Conservation (phyloP, 805 yeast genomes). For the Pichia nakasei region DNA sequence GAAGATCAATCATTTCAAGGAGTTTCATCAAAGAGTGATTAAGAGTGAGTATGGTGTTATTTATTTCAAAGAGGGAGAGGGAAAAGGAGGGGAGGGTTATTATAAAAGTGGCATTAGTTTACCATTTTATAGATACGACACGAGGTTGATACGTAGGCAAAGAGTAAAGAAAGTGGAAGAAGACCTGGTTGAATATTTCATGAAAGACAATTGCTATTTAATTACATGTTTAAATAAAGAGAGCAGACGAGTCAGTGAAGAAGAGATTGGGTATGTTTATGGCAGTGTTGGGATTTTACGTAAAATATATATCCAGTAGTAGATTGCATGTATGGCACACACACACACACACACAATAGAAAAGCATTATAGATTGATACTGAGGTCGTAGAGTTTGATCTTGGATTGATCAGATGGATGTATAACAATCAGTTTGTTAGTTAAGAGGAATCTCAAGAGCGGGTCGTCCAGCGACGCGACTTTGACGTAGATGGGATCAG, state of each 20-base stretch:
- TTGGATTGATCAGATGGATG: constrained; percentile 22
- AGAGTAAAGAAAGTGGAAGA: constrained; percentile 7
- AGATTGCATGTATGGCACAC: background rate
- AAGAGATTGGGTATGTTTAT: constrained; percentile 36
- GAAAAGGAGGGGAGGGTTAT: constrained; percentile 2
- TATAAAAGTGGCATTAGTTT: constrained; percentile 43
- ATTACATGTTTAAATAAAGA: constrained; percentile 36
- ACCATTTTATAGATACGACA: constrained; percentile 39
- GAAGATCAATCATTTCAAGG: constrained; percentile 1
- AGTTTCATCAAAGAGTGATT: constrained; percentile 37
- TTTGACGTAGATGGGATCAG: constrained; percentile 10
- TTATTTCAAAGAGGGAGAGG: constrained; percentile 21
- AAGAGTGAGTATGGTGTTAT: constrained; percentile 45
- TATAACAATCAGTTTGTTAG: constrained; percentile 20
- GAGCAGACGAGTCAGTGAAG: constrained; percentile 25
- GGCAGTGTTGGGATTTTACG: constrained; percentile 40
- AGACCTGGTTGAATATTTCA: constrained; percentile 33
- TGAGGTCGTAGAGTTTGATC: constrained; percentile 21
- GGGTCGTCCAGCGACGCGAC: constrained; percentile 27
- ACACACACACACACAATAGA: background rate
- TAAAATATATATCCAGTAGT: constrained; percentile 31
- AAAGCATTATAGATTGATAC: constrained; percentile 1
- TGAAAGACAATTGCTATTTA: constrained; percentile 45
- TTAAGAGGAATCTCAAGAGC: constrained; percentile 24
- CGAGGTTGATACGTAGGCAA: constrained; percentile 36